phyloP scores from a whole-genome alignment of 169 alveolate species.

The Amoebophrya sp. region DNA sequence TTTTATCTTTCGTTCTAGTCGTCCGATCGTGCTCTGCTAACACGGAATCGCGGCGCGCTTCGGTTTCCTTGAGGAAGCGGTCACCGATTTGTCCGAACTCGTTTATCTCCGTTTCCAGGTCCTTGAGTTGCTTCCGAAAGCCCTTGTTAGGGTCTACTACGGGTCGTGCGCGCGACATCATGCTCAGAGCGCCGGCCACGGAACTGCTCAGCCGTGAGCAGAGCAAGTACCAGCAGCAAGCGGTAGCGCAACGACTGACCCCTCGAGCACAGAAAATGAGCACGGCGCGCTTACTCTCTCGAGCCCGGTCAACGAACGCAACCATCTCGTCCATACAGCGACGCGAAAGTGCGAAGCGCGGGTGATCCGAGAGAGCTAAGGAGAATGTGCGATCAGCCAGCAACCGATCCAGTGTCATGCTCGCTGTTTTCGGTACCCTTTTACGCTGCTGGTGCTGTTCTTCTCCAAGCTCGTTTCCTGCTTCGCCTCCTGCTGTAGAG shows the following conservation, averaged over 20 bases:
- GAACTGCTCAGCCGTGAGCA: background rate
- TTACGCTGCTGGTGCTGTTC: background rate
- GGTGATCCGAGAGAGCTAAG: background rate
- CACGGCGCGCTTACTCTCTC: background rate
- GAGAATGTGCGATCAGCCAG: background rate
- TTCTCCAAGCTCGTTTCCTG: too few relatives aligned
- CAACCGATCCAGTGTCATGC: background rate
- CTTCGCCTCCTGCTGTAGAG: too few relatives aligned
- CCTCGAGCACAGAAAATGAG: background rate
- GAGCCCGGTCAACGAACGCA: background rate
- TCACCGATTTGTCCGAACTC: background rate
- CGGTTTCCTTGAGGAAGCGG: background rate
- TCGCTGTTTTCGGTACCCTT: background rate
- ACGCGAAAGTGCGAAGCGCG: background rate
- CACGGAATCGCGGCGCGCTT: background rate
- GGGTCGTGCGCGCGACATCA: background rate
- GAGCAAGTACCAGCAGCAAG: slow-evolving; percentile 3
- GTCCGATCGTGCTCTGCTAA: background rate
- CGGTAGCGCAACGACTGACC: background rate
- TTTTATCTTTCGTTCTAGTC: background rate
- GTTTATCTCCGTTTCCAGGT: background rate
- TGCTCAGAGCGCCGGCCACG: background rate
- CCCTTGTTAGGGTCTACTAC: background rate
- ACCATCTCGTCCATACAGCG: background rate
- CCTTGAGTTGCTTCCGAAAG: slow-evolving; percentile 11